Evolutionary conservation across 768 basidiomycete species (phyloP).

Genomic region (Gloeopeniophorella convolvens): DNA sequence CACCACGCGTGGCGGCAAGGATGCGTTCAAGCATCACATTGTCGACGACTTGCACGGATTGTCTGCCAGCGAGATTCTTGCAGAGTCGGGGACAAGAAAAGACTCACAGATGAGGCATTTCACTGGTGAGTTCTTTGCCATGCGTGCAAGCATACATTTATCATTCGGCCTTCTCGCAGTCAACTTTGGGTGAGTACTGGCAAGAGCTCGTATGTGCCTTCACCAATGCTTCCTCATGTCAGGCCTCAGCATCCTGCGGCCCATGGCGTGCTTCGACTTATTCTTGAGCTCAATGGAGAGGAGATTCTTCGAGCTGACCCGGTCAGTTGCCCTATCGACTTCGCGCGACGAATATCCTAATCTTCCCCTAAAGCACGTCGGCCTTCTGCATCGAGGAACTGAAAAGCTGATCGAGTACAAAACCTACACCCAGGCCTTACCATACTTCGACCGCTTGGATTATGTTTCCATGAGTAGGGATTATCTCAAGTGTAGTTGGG

Average conservation of each 20-base stretch:
- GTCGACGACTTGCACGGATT: conserved; percentile 84
- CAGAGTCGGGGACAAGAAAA: conserved; percentile 60
- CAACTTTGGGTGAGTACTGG: conserved; percentile 71
- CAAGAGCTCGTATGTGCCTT: neutral
- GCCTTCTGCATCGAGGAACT: conserved; percentile 93
- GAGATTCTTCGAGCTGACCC: conserved; percentile 86
- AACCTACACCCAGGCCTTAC: conserved; percentile 93
- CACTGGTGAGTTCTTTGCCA: conserved; percentile 52
- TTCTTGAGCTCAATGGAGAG: conserved; percentile 96
- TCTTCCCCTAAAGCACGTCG: conserved; percentile 64
- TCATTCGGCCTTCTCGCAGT: conserved; percentile 42
- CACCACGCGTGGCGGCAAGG: conserved; percentile 34
- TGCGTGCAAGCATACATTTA: neutral
- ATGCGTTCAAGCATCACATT: conserved; percentile 57
- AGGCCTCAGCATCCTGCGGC: conserved; percentile 98
- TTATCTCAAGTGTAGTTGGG: neutral
- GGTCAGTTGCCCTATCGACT: conserved; percentile 30
- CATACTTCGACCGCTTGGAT: conserved; percentile 98
- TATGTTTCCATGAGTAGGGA: conserved; percentile 97
- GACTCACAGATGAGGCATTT: conserved; percentile 89
- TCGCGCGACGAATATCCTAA: conserved; percentile 3
- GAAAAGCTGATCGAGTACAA: conserved; percentile 99
- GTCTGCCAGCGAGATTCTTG: conserved; percentile 71
- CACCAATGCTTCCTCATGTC: conserved; percentile 3
- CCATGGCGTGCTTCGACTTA: conserved; percentile 96